Percentiles rank a stretch among this genome's conserved stretches.
Evolutionary conservation across 1,284 basidiomycete species (phyloP).

Genomic region (Pulveroboletus sp.): DNA sequence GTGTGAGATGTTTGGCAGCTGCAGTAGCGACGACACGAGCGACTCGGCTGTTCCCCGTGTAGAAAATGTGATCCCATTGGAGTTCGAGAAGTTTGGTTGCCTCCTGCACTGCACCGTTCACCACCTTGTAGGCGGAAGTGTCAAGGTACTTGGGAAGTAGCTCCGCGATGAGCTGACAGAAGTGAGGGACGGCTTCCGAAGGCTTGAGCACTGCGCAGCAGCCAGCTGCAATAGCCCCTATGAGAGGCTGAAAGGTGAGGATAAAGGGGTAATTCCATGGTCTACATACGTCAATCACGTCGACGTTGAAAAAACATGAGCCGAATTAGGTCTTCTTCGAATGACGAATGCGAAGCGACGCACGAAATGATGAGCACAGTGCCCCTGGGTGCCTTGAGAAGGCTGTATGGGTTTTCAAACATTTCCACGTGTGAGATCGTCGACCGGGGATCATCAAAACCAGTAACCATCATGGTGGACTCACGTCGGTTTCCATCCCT

Average conservation of each 20-base stretch:
- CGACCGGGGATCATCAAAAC: background rate
- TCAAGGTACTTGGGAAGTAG: conserved; percentile 69
- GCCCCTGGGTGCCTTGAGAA: conserved; percentile 49
- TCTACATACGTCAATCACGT: conserved; percentile 31
- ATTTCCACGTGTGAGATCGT: background rate
- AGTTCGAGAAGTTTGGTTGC: conserved; percentile 52
- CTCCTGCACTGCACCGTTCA: conserved; percentile 60
- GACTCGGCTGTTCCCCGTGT: conserved; percentile 45
- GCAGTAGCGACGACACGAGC: conserved; percentile 63
- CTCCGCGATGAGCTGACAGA: conserved; percentile 52
- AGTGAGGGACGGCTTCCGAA: conserved; percentile 57
- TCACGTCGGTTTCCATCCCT: conserved; percentile 34
- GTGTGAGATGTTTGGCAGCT: conserved; percentile 65
- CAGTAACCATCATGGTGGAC: background rate
- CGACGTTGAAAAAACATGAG: background rate
- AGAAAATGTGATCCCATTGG: conserved; percentile 61
- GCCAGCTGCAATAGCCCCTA: conserved; percentile 64
- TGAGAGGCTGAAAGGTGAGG: conserved; percentile 51
- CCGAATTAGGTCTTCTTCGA: background rate
- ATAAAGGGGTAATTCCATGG: conserved; percentile 61
- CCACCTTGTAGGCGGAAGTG: conserved; percentile 45
- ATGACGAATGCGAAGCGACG: conserved; percentile 2
- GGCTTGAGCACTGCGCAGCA: conserved; percentile 61
- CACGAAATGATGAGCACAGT: conserved; percentile 44
- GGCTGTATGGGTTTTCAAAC: conserved; percentile 14